phyloP scores from a whole-genome alignment of 176 grass and related monocot species.

The Ananas comosus region DNA sequence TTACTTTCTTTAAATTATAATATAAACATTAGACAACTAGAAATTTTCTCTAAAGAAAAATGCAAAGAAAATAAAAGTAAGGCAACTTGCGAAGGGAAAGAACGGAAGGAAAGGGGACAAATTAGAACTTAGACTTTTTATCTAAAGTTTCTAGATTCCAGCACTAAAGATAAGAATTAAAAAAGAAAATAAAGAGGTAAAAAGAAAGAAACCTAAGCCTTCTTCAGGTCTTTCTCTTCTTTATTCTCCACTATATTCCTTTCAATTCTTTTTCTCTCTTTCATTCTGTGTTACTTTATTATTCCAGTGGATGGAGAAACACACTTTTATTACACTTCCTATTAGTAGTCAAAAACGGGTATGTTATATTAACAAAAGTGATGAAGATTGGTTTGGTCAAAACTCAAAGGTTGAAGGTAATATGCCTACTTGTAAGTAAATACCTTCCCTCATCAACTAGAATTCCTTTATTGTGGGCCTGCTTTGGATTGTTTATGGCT shows the following conservation, averaged over 20 bases:
- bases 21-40: neutral
- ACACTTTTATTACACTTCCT: too few relatives aligned
- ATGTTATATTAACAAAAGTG: too few relatives aligned
- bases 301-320: neutral
- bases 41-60: neutral
- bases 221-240: neutral
- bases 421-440: too few relatives aligned
- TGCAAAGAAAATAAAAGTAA: too few relatives aligned
- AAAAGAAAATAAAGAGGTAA: neutral
- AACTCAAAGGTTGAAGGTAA: too few relatives aligned
- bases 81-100: neutral
- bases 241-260: constrained; percentile 1
- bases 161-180: neutral
- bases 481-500: too few relatives aligned
- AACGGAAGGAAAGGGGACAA: neutral
- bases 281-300: neutral
- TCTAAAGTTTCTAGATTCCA: neutral
- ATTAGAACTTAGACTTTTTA: too few relatives aligned
- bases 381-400: too few relatives aligned
- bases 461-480: too few relatives aligned
- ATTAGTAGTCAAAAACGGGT: too few relatives aligned
- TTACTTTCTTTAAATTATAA: neutral
- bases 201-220: neutral
- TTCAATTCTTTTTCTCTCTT: neutral
- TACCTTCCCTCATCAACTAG: too few relatives aligned